Conservation (phyloP, 345 rosid species). For the Syzygium jambos region DNA sequence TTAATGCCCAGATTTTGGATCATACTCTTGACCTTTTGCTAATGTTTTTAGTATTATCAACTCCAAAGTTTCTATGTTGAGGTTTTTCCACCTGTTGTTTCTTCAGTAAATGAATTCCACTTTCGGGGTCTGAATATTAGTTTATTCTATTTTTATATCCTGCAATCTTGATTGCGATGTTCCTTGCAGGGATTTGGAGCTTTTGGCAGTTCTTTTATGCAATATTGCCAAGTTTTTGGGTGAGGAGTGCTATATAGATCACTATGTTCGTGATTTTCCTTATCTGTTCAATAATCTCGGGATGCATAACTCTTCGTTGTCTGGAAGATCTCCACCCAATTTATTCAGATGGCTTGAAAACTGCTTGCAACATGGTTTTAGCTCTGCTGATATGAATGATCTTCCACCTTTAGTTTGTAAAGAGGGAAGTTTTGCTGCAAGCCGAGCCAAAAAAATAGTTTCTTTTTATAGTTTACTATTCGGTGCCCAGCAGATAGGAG, state of each 20-base stretch:
- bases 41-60: not conserved
- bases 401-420: slow-evolving; percentile 64
- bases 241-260: slow-evolving; percentile 65
- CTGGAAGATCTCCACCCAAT: slow-evolving; percentile 60
- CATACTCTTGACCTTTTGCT: not conserved
- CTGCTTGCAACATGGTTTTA: slow-evolving; percentile 64
- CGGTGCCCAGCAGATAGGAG: slow-evolving; percentile 63
- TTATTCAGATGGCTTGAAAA: slow-evolving; percentile 83
- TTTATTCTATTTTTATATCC: not conserved
- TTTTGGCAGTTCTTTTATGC: slow-evolving; percentile 59
- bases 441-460: slow-evolving; percentile 76
- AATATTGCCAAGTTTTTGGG: slow-evolving; percentile 66
- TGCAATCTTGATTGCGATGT: not conserved
- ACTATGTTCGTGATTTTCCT: slow-evolving; percentile 92
- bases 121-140: not conserved
- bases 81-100: not conserved
- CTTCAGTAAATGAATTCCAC: not conserved
- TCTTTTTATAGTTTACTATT: slow-evolving; percentile 74
- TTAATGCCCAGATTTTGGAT: not conserved
- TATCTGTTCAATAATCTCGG: slow-evolving; percentile 36
- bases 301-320: slow-evolving; percentile 15
- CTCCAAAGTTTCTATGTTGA: not conserved
- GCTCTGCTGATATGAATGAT: slow-evolving; percentile 40
- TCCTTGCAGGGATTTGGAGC: slow-evolving; percentile 70
- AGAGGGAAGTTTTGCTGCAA: slow-evolving; percentile 63